Conservation (phyloP, 1,139 yeast species). For the Scheffersomyces segobiensis region DNA sequence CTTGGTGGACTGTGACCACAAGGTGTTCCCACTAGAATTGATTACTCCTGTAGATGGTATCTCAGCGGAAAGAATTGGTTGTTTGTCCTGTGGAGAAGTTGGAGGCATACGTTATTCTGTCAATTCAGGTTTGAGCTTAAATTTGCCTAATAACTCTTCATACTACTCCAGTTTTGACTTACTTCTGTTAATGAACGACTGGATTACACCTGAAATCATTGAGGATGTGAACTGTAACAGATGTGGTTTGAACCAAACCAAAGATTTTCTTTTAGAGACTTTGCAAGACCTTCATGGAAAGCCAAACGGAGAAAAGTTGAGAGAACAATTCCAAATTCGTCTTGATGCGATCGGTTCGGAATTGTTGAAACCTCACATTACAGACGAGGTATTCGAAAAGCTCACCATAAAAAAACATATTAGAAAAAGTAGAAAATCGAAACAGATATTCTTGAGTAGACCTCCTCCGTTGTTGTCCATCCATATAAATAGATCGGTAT, state of each 20-base stretch:
- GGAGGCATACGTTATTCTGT: slow-evolving; percentile 89
- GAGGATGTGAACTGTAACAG: slow-evolving; percentile 93
- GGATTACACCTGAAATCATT: slow-evolving; percentile 80
- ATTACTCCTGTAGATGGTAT: slow-evolving; percentile 90
- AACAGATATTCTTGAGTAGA: slow-evolving; percentile 74
- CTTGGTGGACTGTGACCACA: slow-evolving; percentile 34
- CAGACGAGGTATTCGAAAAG: slow-evolving; percentile 75
- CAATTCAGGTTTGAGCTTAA: slow-evolving; percentile 76
- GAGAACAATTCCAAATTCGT: slow-evolving; percentile 49
- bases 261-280: slow-evolving; percentile 48
- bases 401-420: slow-evolving; percentile 76
- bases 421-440: slow-evolving; percentile 75
- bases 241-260: slow-evolving; percentile 72
- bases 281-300: slow-evolving; percentile 24
- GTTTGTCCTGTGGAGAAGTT: slow-evolving; percentile 85
- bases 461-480: slow-evolving; percentile 85
- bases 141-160: slow-evolving; percentile 45
- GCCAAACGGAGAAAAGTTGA: slow-evolving; percentile 36
- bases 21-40: slow-evolving; percentile 54
- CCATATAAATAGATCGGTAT: slow-evolving; percentile 89
- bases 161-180: slow-evolving; percentile 48
- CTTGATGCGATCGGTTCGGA: slow-evolving; percentile 58
- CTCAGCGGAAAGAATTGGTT: slow-evolving; percentile 84
- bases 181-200: slow-evolving; percentile 61
- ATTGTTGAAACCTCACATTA: slow-evolving; percentile 63